These are phyloP conservation scores for Saturnispora quitensis DNA, from an alignment of 805 yeast genomes.

Conservation along the genomic window DNA sequence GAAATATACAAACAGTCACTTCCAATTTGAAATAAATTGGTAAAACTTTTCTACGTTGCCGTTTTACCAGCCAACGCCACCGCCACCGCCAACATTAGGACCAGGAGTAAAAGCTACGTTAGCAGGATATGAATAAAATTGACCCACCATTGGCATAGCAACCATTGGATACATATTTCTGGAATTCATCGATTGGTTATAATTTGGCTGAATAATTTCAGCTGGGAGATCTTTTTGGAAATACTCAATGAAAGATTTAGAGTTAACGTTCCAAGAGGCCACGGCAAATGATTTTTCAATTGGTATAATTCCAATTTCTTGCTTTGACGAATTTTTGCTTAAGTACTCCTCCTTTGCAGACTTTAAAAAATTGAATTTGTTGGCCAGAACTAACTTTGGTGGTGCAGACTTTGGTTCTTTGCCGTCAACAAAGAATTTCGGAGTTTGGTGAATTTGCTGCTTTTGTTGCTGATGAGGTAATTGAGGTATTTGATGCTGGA, in stretches of 20 bases:
- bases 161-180: conserved; percentile 1
- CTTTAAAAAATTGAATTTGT: conserved; percentile 44
- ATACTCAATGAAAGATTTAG: conserved; percentile 38
- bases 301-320: conserved; percentile 26
- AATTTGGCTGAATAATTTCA: background rate
- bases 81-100: background rate
- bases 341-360: conserved; percentile 33
- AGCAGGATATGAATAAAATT: background rate
- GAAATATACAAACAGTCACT: background rate
- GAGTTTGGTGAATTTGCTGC: background rate
- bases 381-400: conserved; percentile 24
- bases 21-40: background rate
- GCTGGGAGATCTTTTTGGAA: conserved; percentile 22
- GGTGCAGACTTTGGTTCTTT: conserved; percentile 9
- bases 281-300: conserved; percentile 53
- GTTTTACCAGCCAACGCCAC: background rate
- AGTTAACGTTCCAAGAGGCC: conserved; percentile 23
- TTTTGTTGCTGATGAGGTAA: conserved; percentile 8
- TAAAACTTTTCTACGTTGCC: background rate
- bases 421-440: background rate
- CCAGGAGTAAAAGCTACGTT: background rate
- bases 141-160: conserved; percentile 1
- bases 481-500: conserved; percentile 1
- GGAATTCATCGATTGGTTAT: background rate
- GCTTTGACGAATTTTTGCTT: conserved; percentile 15